Evolutionary conservation across 176 grass and related monocot species (phyloP).

Genomic region (Areca catechu): DNA sequence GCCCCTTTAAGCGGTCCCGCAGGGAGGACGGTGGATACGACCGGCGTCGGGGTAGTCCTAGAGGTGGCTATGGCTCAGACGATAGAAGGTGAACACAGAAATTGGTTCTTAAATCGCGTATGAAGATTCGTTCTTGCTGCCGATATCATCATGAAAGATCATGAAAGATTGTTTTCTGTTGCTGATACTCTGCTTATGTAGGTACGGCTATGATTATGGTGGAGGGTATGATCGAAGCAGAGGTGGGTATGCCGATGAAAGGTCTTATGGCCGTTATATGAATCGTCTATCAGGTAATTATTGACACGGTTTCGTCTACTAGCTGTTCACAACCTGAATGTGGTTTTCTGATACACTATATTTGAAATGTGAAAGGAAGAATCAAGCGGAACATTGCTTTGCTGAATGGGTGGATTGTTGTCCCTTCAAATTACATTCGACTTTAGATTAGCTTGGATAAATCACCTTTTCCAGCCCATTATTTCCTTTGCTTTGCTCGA

Average conservation of each 20-base stretch:
- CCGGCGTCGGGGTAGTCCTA: constrained; percentile 12
- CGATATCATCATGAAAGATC: not conserved
- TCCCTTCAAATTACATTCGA: too few relatives aligned
- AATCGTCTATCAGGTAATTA: constrained; percentile 13
- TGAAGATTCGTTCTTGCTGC: not conserved
- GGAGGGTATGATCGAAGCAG: constrained; percentile 10
- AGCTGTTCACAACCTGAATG: too few relatives aligned
- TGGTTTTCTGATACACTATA: too few relatives aligned
- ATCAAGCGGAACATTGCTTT: too few relatives aligned
- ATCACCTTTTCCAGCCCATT: too few relatives aligned
- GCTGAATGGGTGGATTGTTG: too few relatives aligned
- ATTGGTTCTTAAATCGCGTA: not conserved
- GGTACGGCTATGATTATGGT: constrained; percentile 16
- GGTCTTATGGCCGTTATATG: constrained; percentile 5
- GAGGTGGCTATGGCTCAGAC: constrained; percentile 6
- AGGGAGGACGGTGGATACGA: constrained; percentile 18
- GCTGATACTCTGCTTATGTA: not conserved
- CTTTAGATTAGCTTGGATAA: too few relatives aligned
- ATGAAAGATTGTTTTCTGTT: not conserved
- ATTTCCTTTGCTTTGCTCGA: too few relatives aligned
- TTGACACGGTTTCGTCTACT: too few relatives aligned
- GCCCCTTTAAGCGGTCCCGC: constrained; percentile 4
- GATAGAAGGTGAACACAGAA: constrained; percentile 3
- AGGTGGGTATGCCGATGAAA: constrained; percentile 19
- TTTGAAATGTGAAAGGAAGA: too few relatives aligned